Conservation (phyloP, 129 eudicot species). For the Kitagawia praeruptora region DNA sequence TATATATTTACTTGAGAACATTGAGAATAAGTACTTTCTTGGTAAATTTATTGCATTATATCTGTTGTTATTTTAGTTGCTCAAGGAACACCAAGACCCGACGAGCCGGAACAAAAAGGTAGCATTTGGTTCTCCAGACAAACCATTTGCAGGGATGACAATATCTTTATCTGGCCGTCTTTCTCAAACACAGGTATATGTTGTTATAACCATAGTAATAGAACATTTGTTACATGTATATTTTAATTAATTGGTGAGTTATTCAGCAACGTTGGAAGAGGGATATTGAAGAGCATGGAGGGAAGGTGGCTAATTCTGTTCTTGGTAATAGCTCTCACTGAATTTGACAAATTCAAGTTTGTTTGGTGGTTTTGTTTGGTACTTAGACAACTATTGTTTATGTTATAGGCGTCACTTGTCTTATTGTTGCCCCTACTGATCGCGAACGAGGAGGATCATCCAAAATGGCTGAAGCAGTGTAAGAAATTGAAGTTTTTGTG, state of each 20-base stretch:
- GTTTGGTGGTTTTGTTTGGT: background rate
- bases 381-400: background rate
- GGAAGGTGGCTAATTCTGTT: slow-evolving; percentile 57
- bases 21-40: no score
- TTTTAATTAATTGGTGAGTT: background rate
- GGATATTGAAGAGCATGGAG: slow-evolving; percentile 72
- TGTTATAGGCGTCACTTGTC: slow-evolving; percentile 55
- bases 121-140: slow-evolving; percentile 22
- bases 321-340: slow-evolving; percentile 28
- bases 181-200: slow-evolving; percentile 55
- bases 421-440: slow-evolving; percentile 62
- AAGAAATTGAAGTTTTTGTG: slow-evolving; percentile 9
- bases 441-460: slow-evolving; percentile 83
- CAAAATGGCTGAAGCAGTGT: slow-evolving; percentile 82
- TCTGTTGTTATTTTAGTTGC: slow-evolving; percentile 29
- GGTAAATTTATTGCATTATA: background rate
- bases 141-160: slow-evolving; percentile 64
- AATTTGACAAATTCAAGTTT: background rate
- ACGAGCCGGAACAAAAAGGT: slow-evolving; percentile 31
- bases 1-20: background rate
- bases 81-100: slow-evolving; percentile 38
- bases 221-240: background rate
- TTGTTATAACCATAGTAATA: no score
- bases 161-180: slow-evolving; percentile 76
- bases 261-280: slow-evolving; percentile 71